A percentile compares a stretch with the other conserved stretches of the same genome.
Evolutionary conservation across 1,139 yeast genomes (phyloP).

Genomic region (Suhomyces atakaporum): DNA sequence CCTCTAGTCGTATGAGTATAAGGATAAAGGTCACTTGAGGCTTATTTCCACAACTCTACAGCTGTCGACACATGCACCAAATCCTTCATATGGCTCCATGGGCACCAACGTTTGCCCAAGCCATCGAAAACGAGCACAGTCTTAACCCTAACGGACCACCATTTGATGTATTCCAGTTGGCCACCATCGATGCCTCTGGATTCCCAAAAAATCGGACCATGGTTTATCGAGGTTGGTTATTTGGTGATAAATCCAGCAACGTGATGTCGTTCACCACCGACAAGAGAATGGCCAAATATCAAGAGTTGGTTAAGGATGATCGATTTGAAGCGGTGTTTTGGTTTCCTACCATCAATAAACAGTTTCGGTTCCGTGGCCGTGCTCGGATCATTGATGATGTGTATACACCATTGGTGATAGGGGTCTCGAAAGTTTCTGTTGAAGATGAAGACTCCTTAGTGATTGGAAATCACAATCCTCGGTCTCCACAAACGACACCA

Average conservation of each 20-base stretch:
- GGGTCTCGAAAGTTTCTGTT: constrained; percentile 23
- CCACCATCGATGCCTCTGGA: constrained; percentile 62
- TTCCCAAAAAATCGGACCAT: constrained; percentile 70
- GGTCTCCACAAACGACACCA: constrained; percentile 15
- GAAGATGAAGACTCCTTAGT: not conserved
- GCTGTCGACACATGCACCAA: constrained; percentile 19
- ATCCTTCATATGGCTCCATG: constrained; percentile 67
- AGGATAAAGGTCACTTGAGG: constrained; percentile 12
- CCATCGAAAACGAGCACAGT: constrained; percentile 47
- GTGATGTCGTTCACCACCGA: constrained; percentile 74
- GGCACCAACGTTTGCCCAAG: constrained; percentile 60
- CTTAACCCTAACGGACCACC: constrained; percentile 36
- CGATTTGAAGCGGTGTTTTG: constrained; percentile 77
- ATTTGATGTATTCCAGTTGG: constrained; percentile 64
- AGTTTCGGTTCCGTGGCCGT: constrained; percentile 70
- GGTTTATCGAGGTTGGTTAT: constrained; percentile 73
- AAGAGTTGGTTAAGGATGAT: constrained; percentile 52
- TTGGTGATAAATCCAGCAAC: constrained; percentile 67
- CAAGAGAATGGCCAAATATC: constrained; percentile 62
- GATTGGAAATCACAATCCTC: constrained; percentile 14
- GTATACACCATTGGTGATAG: constrained; percentile 36
- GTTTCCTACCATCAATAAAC: constrained; percentile 60
- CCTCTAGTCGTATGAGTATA: constrained; percentile 7
- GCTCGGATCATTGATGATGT: constrained; percentile 50
- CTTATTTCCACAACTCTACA: constrained; percentile 1